phyloP scores from a whole-genome alignment of 345 rosid species.

The Citrus australasica region DNA sequence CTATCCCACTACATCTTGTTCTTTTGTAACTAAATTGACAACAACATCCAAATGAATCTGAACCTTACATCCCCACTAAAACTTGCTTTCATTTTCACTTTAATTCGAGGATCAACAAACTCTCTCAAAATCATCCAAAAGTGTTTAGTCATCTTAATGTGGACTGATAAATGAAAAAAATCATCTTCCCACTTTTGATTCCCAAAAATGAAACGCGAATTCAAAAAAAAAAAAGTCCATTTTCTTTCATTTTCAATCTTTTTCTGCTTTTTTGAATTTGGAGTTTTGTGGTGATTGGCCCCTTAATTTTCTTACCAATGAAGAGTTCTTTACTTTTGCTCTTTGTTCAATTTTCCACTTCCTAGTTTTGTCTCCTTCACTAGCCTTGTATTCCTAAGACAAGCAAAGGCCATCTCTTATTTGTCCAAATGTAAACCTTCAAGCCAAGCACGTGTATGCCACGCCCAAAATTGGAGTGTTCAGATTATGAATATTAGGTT shows the following conservation, averaged over 20 bases:
- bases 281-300: conserved; percentile 6
- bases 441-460: background rate
- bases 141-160: background rate
- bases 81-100: background rate
- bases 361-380: conserved; percentile 21
- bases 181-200: background rate
- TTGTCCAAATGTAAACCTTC: background rate
- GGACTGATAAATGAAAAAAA: background rate
- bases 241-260: conserved; percentile 3
- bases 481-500: background rate
- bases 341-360: conserved; percentile 2
- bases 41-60: background rate
- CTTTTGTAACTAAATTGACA: background rate
- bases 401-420: background rate
- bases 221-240: background rate
- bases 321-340: background rate
- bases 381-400: background rate
- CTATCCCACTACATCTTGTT: background rate
- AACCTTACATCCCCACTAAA: background rate
- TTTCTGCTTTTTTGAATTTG: conserved; percentile 3
- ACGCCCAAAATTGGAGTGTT: background rate
- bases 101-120: background rate
- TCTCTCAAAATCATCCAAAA: background rate
- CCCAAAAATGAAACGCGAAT: background rate
- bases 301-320: background rate